These are phyloP conservation scores for Plasmodium cynomolgi DNA, from an alignment of 169 alveolate species.

Conservation along the genomic window DNA sequence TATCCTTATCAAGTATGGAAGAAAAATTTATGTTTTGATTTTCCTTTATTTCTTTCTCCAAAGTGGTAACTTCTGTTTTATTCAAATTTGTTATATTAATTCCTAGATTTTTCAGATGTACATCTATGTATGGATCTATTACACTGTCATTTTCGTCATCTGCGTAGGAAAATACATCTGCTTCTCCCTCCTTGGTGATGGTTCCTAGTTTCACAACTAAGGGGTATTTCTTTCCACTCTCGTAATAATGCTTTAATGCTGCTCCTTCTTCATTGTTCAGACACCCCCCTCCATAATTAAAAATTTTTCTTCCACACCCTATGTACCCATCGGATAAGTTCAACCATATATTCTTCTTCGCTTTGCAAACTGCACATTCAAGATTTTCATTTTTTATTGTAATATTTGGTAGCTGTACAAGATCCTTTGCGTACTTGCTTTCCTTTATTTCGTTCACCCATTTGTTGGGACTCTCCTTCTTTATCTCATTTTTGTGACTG, in stretches of 20 bases:
- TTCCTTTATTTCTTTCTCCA: slow-evolving; percentile 48
- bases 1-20: slow-evolving; percentile 77
- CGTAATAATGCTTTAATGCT: slow-evolving; percentile 89
- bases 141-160: slow-evolving; percentile 90
- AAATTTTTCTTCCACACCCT: slow-evolving; percentile 92
- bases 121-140: slow-evolving; percentile 89
- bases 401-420: slow-evolving; percentile 30
- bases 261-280: slow-evolving; percentile 92
- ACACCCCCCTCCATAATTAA: slow-evolving; percentile 91
- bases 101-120: slow-evolving; percentile 91
- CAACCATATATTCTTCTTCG: slow-evolving; percentile 52
- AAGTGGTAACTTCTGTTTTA: slow-evolving; percentile 15
- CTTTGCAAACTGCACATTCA: slow-evolving; percentile 65
- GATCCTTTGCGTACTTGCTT: slow-evolving; percentile 59
- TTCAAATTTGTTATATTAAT: slow-evolving; percentile 87
- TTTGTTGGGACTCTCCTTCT: slow-evolving; percentile 39
- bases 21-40: slow-evolving; percentile 59
- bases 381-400: slow-evolving; percentile 58
- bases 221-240: slow-evolving; percentile 87
- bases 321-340: slow-evolving; percentile 82
- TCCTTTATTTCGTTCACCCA: slow-evolving; percentile 67
- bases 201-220: slow-evolving; percentile 94
- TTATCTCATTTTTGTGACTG: slow-evolving; percentile 41
- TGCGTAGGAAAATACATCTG: slow-evolving; percentile 94
- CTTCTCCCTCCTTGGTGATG: slow-evolving; percentile 91